phyloP scores from a whole-genome alignment of 1,139 yeast species.

The Pichia sp. region DNA sequence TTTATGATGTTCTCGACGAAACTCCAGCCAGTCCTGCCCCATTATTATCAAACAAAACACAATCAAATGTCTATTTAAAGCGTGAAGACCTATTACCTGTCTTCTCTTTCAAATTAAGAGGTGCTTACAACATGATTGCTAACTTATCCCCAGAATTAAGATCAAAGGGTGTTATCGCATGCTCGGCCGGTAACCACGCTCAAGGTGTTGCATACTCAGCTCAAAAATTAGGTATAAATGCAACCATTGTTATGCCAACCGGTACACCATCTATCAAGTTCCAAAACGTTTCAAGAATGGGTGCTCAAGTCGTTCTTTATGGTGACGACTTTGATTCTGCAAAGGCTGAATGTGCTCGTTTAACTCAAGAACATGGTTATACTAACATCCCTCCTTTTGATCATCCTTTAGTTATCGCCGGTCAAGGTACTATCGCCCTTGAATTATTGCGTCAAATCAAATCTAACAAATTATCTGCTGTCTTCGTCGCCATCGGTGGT shows the following conservation, averaged over 20 bases:
- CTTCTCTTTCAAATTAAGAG: constrained; percentile 92
- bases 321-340: constrained; percentile 97
- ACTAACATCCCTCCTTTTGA: constrained; percentile 96
- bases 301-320: constrained; percentile 87
- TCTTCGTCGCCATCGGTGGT: constrained; percentile 94
- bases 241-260: constrained; percentile 97
- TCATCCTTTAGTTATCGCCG: constrained; percentile 98
- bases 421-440: constrained; percentile 97
- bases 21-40: constrained; percentile 81
- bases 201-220: constrained; percentile 98
- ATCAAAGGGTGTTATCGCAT: constrained; percentile 90
- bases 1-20: constrained; percentile 91
- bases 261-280: constrained; percentile 95
- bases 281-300: constrained; percentile 86
- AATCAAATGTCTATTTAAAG: constrained; percentile 72
- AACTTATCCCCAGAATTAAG: constrained; percentile 68
- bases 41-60: constrained; percentile 68
- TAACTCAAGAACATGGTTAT: constrained; percentile 66
- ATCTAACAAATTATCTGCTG: constrained; percentile 75
- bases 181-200: constrained; percentile 99
- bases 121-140: constrained; percentile 97
- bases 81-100: constrained; percentile 95
- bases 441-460: constrained; percentile 88
- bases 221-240: constrained; percentile 76
- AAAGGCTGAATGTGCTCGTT: constrained; percentile 78